Evolutionary conservation across 2,329 filamentous ascomycete species (phyloP).

Genomic region (Hysterium pulicare): DNA sequence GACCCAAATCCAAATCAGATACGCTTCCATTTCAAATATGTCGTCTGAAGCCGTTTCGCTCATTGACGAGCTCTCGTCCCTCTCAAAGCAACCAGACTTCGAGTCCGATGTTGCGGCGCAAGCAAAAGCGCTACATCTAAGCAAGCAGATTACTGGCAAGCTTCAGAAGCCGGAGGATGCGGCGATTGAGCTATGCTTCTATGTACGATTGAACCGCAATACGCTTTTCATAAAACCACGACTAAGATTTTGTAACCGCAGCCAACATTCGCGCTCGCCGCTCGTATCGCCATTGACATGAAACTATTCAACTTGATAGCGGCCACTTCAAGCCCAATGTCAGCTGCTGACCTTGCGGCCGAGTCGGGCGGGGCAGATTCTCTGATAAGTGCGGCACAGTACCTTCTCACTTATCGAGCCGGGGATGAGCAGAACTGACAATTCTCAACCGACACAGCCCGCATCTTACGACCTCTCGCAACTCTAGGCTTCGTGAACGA

Average conservation of each 20-base stretch:
- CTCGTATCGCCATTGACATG: conserved; percentile 10
- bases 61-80: conserved; percentile 4
- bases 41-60: neutral
- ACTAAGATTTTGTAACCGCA: neutral
- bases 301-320: conserved; percentile 10
- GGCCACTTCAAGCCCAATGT: neutral
- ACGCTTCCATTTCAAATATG: neutral
- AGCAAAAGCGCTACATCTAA: conserved; percentile 1
- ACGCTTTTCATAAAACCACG: neutral
- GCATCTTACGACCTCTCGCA: conserved; percentile 4
- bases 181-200: conserved; percentile 3
- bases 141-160: neutral
- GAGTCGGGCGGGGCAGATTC: neutral
- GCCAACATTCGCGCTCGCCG: conserved; percentile 1
- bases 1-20: too few relatives aligned
- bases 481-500: conserved; percentile 5
- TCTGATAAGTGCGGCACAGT: too few relatives aligned
- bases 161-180: conserved; percentile 3
- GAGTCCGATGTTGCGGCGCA: neutral
- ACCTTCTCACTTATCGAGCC: too few relatives aligned
- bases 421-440: too few relatives aligned
- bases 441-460: too few relatives aligned
- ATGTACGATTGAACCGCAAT: neutral
- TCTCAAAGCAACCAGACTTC: conserved; percentile 3
- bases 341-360: neutral